phyloP scores from a whole-genome alignment of 805 yeast genomes.

The Pichia eremophila region DNA sequence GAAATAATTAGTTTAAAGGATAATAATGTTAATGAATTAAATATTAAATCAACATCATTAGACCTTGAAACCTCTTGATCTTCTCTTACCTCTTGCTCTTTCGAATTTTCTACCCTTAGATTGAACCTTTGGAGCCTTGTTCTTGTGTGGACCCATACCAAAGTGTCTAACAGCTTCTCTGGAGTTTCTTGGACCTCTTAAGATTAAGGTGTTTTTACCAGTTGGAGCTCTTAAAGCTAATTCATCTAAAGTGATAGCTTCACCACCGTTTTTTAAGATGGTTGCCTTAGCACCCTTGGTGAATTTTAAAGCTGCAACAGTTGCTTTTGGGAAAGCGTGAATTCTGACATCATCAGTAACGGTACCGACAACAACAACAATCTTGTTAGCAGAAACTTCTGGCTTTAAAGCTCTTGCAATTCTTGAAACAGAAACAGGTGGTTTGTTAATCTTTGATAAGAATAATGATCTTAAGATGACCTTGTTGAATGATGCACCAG shows the following conservation, averaged over 20 bases:
- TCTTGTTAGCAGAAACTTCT: constrained; percentile 80
- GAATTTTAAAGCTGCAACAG: constrained; percentile 98
- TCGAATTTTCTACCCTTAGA: constrained; percentile 99
- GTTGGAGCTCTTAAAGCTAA: constrained; percentile 98
- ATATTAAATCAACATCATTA: constrained; percentile 33
- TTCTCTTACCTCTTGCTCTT: constrained; percentile 99
- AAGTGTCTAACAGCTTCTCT: constrained; percentile 99
- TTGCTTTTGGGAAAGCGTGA: constrained; percentile 88
- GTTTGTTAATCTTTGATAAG: constrained; percentile 98
- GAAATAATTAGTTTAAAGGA: constrained; percentile 6
- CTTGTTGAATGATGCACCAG: constrained; percentile 98
- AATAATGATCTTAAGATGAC: constrained; percentile 88
- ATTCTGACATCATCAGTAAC: constrained; percentile 97
- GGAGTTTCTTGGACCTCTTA: constrained; percentile 98
- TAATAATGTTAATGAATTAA: background rate
- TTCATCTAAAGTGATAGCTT: constrained; percentile 98
- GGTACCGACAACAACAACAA: constrained; percentile 97
- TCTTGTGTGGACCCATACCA: constrained; percentile 99
- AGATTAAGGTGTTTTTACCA: constrained; percentile 95
- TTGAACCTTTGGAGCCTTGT: constrained; percentile 96
- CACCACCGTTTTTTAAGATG: constrained; percentile 98
- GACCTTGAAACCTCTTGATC: constrained; percentile 99
- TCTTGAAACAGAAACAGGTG: constrained; percentile 96
- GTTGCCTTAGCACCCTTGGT: constrained; percentile 98
- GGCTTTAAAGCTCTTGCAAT: constrained; percentile 75